Base-by-base conservation (phyloP, 1,139 yeast genomes). In the Pichia sp. region DNA sequence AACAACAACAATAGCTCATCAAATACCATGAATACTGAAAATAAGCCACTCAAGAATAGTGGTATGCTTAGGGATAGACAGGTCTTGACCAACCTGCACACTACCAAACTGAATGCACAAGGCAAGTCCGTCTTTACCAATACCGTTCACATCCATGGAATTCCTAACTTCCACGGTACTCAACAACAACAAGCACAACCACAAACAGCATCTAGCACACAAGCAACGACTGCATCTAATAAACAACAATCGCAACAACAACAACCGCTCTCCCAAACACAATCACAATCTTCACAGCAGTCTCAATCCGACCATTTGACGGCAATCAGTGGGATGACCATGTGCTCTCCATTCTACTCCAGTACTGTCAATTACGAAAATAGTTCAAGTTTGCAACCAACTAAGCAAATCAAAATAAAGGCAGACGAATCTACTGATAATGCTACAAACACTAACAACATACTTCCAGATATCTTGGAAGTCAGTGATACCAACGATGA, bases 281-380 rank as follows among this genome's bases (percentile, higher is more conserved):
- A 40, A 40, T 38, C 30, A 28, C 27, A n/a, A 22, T 37, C 28
- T 36, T 42, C 42, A 28, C 27, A 37, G 27, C 47, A 46, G 33
- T 35, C 30, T 10, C 48, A 20, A 12, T 22, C 44, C 7, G 44
- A 40, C 31, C 51, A 53, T 40, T 40, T 49, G 34, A 47, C 46
- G 31, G 44, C 42, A 45, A 33, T 40, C 18, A 42, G 48, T 21
- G 51, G 52, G 3, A 32, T 51, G 31, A 24, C 51, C 4, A 47
- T 48, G 34, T 21, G 38, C n/a, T 53, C 56, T 19, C 56, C 56
- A 3, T 53, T 53, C 28, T 37, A 33, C 18, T 32, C 48, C 4
- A 40, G n/a, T 8, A 48, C 42, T 11, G 36, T 36, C 6, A 38
- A 39, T 17, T 38, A 33, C 15, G 49, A 42, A n/a, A 32, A 32